Percentiles rank a stretch among this genome's conserved stretches.
These are phyloP conservation scores for Aspergillus latus DNA, from an alignment of 2,329 filamentous ascomycete species.

Conservation along the genomic window DNA sequence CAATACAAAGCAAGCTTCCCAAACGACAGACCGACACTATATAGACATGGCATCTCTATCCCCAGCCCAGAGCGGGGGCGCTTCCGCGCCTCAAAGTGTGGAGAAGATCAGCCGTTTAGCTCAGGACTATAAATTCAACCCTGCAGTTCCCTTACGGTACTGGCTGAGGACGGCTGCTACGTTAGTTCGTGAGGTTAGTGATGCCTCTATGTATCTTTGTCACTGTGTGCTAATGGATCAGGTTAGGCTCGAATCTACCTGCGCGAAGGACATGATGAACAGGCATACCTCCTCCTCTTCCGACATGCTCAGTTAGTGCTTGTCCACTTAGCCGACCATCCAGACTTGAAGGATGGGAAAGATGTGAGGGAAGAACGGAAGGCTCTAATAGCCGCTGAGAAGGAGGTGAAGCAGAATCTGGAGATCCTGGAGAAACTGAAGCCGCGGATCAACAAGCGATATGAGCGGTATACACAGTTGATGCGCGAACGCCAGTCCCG, in stretches of 20 bases:
- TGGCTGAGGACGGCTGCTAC: slow-evolving; percentile 81
- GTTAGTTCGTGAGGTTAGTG: slow-evolving; percentile 72
- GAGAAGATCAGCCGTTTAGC: slow-evolving; percentile 76
- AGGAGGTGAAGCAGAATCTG: slow-evolving; percentile 64
- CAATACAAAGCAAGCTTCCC: neutral
- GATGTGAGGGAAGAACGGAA: slow-evolving; percentile 56
- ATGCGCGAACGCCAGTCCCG: slow-evolving; percentile 47
- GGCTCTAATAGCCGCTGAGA: slow-evolving; percentile 57
- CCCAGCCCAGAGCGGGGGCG: slow-evolving; percentile 26
- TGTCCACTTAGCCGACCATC: slow-evolving; percentile 71
- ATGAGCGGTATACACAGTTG: slow-evolving; percentile 64
- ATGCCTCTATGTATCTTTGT: neutral
- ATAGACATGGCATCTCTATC: slow-evolving; percentile 27
- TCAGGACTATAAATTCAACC: slow-evolving; percentile 77
- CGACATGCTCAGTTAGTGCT: slow-evolving; percentile 84
- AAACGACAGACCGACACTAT: neutral
- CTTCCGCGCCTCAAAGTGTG: slow-evolving; percentile 63
- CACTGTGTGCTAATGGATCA: neutral
- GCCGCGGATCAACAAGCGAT: slow-evolving; percentile 70
- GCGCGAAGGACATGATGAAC: slow-evolving; percentile 78
- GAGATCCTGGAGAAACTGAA: slow-evolving; percentile 74
- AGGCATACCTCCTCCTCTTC: slow-evolving; percentile 88
- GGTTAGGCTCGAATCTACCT: slow-evolving; percentile 78
- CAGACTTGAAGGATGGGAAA: slow-evolving; percentile 67
- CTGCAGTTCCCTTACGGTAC: slow-evolving; percentile 70